These are phyloP conservation scores for Panaeolus papilionaceus DNA, from an alignment of 768 basidiomycete species.

Conservation along the genomic window DNA sequence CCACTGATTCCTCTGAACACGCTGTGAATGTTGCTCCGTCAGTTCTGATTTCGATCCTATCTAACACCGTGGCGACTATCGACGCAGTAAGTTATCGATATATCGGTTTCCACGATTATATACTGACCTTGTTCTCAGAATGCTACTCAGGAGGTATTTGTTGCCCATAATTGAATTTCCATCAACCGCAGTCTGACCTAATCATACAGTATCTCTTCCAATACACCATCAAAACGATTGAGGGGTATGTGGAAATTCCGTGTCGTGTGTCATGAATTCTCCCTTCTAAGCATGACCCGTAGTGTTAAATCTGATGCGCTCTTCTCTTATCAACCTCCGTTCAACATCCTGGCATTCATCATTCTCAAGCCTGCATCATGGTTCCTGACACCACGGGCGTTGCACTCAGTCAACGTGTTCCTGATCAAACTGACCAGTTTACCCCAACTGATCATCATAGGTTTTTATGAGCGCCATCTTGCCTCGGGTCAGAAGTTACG, in stretches of 20 bases:
- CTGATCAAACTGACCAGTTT: constrained; percentile 86
- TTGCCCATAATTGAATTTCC: not conserved
- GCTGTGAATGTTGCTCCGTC: constrained; percentile 11
- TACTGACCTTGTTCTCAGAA: constrained; percentile 37
- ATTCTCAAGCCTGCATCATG: constrained; percentile 83
- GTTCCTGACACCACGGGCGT: constrained; percentile 71
- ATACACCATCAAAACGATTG: constrained; percentile 83
- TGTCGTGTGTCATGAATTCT: not conserved
- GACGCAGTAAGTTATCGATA: constrained; percentile 54
- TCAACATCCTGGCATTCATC: constrained; percentile 82
- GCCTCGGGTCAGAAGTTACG: constrained; percentile 55
- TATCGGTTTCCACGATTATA: not conserved
- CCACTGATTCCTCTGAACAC: not conserved
- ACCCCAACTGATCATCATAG: constrained; percentile 78
- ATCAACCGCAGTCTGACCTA: constrained; percentile 35
- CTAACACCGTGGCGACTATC: constrained; percentile 88
- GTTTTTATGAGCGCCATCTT: constrained; percentile 79
- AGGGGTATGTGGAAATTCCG: constrained; percentile 60
- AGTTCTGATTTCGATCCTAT: constrained; percentile 89
- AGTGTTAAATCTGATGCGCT: constrained; percentile 90
- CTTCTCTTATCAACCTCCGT: constrained; percentile 92
- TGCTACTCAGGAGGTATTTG: constrained; percentile 52
- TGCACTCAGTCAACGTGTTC: constrained; percentile 89
- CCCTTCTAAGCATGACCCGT: not conserved
- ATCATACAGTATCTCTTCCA: constrained; percentile 81